phyloP scores from a whole-genome alignment of 2,329 filamentous ascomycete species.

The Pestalotiopsis sp. region DNA sequence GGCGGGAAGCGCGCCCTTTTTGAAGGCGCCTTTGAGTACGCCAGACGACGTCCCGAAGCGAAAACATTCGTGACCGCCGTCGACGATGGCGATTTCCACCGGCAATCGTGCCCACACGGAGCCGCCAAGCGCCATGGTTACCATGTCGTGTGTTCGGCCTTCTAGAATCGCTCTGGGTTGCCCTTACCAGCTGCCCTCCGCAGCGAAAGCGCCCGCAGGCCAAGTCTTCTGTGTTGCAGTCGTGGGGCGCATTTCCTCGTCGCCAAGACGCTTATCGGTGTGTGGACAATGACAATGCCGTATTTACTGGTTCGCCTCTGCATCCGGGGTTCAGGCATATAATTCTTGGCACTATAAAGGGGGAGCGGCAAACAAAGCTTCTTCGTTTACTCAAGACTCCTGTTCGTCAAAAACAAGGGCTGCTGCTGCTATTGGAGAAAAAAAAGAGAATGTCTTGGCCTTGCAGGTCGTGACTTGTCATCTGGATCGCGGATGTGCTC shows the following conservation, averaged over 20 bases:
- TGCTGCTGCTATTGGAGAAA: background rate
- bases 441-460: background rate
- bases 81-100: background rate
- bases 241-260: background rate
- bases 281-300: background rate
- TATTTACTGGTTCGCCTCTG: background rate
- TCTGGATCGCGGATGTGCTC: background rate
- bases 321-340: background rate
- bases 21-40: background rate
- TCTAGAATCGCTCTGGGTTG: slow-evolving; percentile 11
- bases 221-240: slow-evolving; percentile 9
- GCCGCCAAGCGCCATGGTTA: slow-evolving; percentile 9
- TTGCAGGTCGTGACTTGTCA: background rate
- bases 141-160: slow-evolving; percentile 2
- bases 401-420: background rate
- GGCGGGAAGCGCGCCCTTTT: background rate
- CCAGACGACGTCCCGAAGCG: background rate
- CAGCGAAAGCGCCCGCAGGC: slow-evolving; percentile 7
- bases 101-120: slow-evolving; percentile 9
- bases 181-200: slow-evolving; percentile 13
- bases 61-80: background rate
- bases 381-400: background rate
- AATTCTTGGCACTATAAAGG: slow-evolving; percentile 6
- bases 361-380: background rate
- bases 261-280: slow-evolving; percentile 13